These are phyloP conservation scores for Colletotrichum higginsianum DNA, from an alignment of 2,329 filamentous ascomycete genomes.

Conservation along the genomic window DNA sequence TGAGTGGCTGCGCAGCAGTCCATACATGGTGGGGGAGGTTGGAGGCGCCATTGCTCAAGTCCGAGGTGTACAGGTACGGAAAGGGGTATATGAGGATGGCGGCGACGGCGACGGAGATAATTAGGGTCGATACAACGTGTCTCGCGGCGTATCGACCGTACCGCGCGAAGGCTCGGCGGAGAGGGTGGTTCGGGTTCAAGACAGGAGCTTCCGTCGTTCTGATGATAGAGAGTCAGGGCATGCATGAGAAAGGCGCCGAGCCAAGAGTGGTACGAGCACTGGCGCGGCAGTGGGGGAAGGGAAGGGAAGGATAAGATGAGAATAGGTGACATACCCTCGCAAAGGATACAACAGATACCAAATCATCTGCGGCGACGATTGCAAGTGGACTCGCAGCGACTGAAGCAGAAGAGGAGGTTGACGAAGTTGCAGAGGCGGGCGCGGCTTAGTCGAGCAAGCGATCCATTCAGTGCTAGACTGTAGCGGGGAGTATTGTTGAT, in stretches of 20 bases:
- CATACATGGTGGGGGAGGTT: conserved; percentile 85
- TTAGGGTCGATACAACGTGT: conserved; percentile 81
- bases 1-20: conserved; percentile 79
- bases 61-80: conserved; percentile 80
- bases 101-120: conserved; percentile 80
- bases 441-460: conserved; percentile 26
- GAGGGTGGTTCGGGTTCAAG: conserved; percentile 74
- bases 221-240: conserved; percentile 36
- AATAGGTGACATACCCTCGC: conserved; percentile 72
- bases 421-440: conserved; percentile 23
- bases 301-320: neutral
- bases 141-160: conserved; percentile 80
- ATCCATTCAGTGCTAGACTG: conserved; percentile 34
- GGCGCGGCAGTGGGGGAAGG: conserved; percentile 9
- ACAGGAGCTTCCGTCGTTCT: conserved; percentile 83
- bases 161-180: conserved; percentile 75
- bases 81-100: conserved; percentile 81
- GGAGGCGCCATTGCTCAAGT: conserved; percentile 79
- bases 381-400: conserved; percentile 40
- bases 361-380: conserved; percentile 67
- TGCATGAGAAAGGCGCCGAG: conserved; percentile 17
- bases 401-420: conserved; percentile 31
- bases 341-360: conserved; percentile 85
- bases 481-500: conserved; percentile 9
- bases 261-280: neutral